phyloP scores from a whole-genome alignment of 257 asterid species.

The Solanum medicagineum region DNA sequence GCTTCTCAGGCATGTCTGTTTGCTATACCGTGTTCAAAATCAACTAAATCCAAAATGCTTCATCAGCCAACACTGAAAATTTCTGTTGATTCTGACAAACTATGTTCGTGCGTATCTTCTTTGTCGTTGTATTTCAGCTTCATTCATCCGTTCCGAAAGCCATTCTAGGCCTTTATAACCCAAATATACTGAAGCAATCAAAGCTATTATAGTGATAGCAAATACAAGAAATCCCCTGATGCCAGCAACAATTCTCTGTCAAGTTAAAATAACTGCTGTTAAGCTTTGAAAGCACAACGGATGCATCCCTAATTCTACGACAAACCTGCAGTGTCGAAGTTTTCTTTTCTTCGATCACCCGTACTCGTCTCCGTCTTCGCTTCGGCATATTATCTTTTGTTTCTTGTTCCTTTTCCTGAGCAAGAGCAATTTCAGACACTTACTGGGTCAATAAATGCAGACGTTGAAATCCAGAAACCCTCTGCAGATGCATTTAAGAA shows the following conservation, averaged over 20 bases:
- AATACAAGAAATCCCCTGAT: slow-evolving; percentile 26
- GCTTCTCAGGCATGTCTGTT: not conserved
- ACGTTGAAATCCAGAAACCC: not conserved
- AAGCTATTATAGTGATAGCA: slow-evolving; percentile 12
- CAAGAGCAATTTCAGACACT: not conserved
- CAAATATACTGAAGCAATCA: slow-evolving; percentile 29
- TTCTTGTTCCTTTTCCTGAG: slow-evolving; percentile 52
- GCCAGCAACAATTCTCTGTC: slow-evolving; percentile 34
- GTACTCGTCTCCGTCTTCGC: slow-evolving; percentile 53
- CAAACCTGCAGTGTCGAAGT: slow-evolving; percentile 54
- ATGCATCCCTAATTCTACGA: not conserved
- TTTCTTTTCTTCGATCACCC: slow-evolving; percentile 34
- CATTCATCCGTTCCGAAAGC: slow-evolving; percentile 88
- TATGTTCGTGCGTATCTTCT: slow-evolving; percentile 24
- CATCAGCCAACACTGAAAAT: not conserved
- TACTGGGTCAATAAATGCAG: not conserved
- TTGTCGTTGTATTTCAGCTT: slow-evolving; percentile 41
- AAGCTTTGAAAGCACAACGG: not conserved
- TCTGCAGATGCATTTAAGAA: not conserved
- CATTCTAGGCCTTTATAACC: slow-evolving; percentile 54
- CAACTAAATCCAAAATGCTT: not conserved
- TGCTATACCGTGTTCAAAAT: not conserved
- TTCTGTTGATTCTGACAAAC: not conserved
- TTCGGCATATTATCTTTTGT: slow-evolving; percentile 25
- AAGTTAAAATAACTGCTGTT: slow-evolving; percentile 1